These are phyloP conservation scores for Orbilia ellipsospora DNA, from an alignment of 2,329 filamentous ascomycete genomes.

Conservation along the genomic window DNA sequence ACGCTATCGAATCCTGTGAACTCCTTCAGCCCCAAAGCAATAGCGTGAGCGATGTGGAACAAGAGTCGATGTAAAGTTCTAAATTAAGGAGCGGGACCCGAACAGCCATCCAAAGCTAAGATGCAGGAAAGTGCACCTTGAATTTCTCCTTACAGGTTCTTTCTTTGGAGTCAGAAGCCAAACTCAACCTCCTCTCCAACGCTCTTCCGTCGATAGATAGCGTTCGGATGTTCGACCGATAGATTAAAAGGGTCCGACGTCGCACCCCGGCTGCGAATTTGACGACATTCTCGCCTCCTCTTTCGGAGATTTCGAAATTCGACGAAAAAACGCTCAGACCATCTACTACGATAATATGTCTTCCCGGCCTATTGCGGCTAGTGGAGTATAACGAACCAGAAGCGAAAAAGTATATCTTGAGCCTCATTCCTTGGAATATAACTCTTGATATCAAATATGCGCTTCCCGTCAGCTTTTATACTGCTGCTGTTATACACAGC, in stretches of 20 bases:
- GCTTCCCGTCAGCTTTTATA: slow-evolving; percentile 22
- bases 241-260: slow-evolving; percentile 37
- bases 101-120: slow-evolving; percentile 1
- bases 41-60: slow-evolving; percentile 35
- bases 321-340: not conserved
- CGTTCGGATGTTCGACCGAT: slow-evolving; percentile 32
- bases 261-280: slow-evolving; percentile 21
- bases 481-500: slow-evolving; percentile 41
- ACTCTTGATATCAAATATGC: slow-evolving; percentile 29
- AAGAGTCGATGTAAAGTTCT: slow-evolving; percentile 16
- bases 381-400: slow-evolving; percentile 35
- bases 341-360: slow-evolving; percentile 22
- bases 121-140: slow-evolving; percentile 26
- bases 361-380: slow-evolving; percentile 26
- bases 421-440: not conserved
- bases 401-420: not conserved
- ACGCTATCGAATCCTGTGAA: slow-evolving; percentile 31
- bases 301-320: slow-evolving; percentile 28
- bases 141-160: slow-evolving; percentile 36
- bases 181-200: not conserved
- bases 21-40: slow-evolving; percentile 47
- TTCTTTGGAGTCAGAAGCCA: not conserved
- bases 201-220: not conserved
- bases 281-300: slow-evolving; percentile 5
- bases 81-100: slow-evolving; percentile 47